Percentiles rank a stretch among this genome's conserved stretches.
Evolutionary conservation across 1,139 yeast genomes (phyloP).

Genomic region (Kurtzmaniella quercitrusa): DNA sequence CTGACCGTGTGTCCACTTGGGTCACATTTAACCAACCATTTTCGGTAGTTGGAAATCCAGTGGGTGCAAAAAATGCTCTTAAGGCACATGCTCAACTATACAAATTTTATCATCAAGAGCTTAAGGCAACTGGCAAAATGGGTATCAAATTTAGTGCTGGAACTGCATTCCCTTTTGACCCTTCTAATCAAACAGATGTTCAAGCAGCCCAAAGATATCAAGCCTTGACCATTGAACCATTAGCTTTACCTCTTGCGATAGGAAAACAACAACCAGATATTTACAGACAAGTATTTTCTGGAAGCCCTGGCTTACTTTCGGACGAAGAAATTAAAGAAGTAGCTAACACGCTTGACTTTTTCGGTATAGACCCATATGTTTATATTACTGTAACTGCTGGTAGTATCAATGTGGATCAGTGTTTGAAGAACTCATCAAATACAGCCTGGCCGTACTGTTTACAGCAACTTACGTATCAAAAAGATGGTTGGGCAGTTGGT

Average conservation of each 20-base stretch:
- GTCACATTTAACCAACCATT: constrained; percentile 32
- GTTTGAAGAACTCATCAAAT: constrained; percentile 13
- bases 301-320: constrained; percentile 13
- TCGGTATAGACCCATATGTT: constrained; percentile 35
- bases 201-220: constrained; percentile 23
- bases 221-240: constrained; percentile 22
- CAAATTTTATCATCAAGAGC: constrained; percentile 21
- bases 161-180: constrained; percentile 16
- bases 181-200: constrained; percentile 14
- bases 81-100: constrained; percentile 26
- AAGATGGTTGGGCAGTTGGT: constrained; percentile 27
- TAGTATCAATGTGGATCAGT: constrained; percentile 12
- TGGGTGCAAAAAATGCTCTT: constrained; percentile 23
- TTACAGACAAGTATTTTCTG: constrained; percentile 17
- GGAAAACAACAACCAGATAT: constrained; percentile 27
- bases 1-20: constrained; percentile 29
- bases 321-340: constrained; percentile 22
- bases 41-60: constrained; percentile 13
- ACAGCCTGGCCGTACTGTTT: constrained; percentile 20
- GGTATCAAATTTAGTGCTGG: constrained; percentile 17
- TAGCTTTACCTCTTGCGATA: constrained; percentile 25
- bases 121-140: constrained; percentile 21
- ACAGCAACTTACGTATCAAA: constrained; percentile 11
- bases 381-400: constrained; percentile 19
- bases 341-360: constrained; percentile 23